These are phyloP conservation scores for Syzygium malaccense DNA, from an alignment of 441 rosid genomes.

Conservation along the genomic window DNA sequence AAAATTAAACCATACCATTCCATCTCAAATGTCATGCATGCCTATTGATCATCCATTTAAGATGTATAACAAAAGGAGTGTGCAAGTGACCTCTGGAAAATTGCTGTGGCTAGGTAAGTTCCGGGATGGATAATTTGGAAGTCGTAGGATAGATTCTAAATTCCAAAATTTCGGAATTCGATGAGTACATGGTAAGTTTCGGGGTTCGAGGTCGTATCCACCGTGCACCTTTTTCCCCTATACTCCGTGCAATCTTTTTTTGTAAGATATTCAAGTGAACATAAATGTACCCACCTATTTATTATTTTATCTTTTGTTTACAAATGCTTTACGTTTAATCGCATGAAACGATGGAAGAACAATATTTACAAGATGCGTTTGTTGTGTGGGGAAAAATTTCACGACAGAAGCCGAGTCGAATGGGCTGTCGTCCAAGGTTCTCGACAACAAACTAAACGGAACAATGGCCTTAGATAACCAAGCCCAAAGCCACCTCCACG, in stretches of 20 bases:
- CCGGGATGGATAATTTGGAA: fast-evolving
- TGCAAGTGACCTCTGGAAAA: background rate
- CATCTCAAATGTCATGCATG: background rate
- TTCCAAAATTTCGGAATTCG: background rate
- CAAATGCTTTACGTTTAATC: background rate
- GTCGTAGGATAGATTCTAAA: fast-evolving
- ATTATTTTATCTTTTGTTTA: background rate
- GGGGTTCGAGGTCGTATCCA: background rate
- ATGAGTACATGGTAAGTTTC: background rate
- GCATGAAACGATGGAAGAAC: background rate
- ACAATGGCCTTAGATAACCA: background rate
- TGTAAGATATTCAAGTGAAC: background rate
- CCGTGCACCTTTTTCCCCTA: fast-evolving
- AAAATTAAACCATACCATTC: background rate
- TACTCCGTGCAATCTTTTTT: background rate
- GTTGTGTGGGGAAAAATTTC: background rate
- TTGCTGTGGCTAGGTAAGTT: fast-evolving
- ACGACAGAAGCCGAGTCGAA: background rate
- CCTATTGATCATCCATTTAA: no score
- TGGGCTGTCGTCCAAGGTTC: background rate
- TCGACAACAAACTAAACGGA: background rate
- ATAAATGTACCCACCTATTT: background rate
- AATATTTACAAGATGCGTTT: background rate
- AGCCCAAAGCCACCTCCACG: background rate
- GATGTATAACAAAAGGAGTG: no score